Conservation (phyloP, 2,329 filamentous ascomycete genomes). For the Stagonosporopsis vannaccii region DNA sequence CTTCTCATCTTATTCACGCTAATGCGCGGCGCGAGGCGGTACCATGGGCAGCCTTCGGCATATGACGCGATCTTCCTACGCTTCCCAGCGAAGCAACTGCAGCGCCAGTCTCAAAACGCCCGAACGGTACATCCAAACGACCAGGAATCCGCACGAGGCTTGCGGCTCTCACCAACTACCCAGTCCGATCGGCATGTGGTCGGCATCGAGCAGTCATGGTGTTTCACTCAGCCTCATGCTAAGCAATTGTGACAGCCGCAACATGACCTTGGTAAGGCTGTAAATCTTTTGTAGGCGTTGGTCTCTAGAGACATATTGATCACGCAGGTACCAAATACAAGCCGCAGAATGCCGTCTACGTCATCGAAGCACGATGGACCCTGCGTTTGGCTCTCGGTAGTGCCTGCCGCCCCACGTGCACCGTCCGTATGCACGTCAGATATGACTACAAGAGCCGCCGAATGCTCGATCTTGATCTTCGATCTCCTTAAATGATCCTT, state of each 20-base stretch:
- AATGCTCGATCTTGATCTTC: constrained; percentile 2
- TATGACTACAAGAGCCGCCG: constrained; percentile 13
- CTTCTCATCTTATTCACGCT: background rate
- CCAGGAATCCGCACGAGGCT: constrained; percentile 4
- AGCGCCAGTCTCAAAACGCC: constrained; percentile 8
- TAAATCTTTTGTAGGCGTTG: background rate
- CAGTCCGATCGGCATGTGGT: constrained; percentile 14
- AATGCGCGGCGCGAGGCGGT: constrained; percentile 4
- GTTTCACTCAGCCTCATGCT: constrained; percentile 22
- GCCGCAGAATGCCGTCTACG: constrained; percentile 10
- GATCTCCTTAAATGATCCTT: background rate
- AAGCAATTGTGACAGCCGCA: constrained; percentile 16
- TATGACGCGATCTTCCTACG: constrained; percentile 4
- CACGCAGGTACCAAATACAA: constrained; percentile 17
- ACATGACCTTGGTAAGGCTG: constrained; percentile 12
- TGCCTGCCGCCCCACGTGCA: constrained; percentile 13
- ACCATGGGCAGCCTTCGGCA: constrained; percentile 7
- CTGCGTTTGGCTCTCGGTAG: constrained; percentile 9
- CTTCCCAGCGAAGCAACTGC: constrained; percentile 6
- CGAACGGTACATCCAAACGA: constrained; percentile 6
- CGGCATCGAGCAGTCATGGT: constrained; percentile 15
- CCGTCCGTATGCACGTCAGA: constrained; percentile 11
- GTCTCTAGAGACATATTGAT: constrained; percentile 10
- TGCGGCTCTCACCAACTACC: background rate
- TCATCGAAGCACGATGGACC: constrained; percentile 9